Evolutionary conservation across 2,329 filamentous ascomycete genomes (phyloP).

Genomic region (Ophiostoma pallidulum): DNA sequence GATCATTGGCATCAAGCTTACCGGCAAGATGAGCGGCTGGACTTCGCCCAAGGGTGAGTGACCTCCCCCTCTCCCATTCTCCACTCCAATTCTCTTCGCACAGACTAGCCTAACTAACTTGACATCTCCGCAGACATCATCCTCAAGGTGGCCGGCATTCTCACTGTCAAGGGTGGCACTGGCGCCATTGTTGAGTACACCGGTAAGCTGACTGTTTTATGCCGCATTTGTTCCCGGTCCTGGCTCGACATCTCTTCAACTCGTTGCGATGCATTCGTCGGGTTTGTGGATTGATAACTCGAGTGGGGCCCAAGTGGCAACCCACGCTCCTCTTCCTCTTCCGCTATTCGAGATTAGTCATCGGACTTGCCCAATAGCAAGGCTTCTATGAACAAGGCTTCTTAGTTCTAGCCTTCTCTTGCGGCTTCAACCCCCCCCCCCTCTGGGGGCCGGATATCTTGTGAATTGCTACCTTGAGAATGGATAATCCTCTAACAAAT

Average conservation of each 20-base stretch:
- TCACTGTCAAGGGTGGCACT: conserved; percentile 97
- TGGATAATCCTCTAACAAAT: conserved; percentile 4
- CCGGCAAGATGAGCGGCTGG: conserved; percentile 83
- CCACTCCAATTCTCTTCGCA: not conserved
- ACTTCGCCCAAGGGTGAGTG: conserved; percentile 76
- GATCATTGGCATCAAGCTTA: conserved; percentile 92
- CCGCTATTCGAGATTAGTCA: not conserved
- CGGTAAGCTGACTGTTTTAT: conserved; percentile 22
- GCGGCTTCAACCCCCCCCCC: too few relatives aligned
- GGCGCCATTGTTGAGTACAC: conserved; percentile 79
- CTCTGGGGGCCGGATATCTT: too few relatives aligned
- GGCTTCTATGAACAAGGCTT: not conserved
- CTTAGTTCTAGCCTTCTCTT: too few relatives aligned
- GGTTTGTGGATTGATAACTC: not conserved
- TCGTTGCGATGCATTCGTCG: not conserved
- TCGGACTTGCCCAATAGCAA: not conserved
- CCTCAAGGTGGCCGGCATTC: conserved; percentile 89
- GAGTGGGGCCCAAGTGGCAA: too few relatives aligned
- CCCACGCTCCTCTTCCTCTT: not conserved
- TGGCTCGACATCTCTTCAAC: not conserved
- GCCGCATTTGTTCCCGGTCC: not conserved
- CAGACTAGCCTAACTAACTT: conserved; percentile 2
- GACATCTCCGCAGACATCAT: conserved; percentile 71
- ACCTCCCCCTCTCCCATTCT: not conserved
- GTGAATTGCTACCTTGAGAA: too few relatives aligned